Evolutionary conservation across 2,329 filamentous ascomycete genomes (phyloP), one percentile per base, ranked within the genome.

Genomic region (Aulographum hederae): DNA sequence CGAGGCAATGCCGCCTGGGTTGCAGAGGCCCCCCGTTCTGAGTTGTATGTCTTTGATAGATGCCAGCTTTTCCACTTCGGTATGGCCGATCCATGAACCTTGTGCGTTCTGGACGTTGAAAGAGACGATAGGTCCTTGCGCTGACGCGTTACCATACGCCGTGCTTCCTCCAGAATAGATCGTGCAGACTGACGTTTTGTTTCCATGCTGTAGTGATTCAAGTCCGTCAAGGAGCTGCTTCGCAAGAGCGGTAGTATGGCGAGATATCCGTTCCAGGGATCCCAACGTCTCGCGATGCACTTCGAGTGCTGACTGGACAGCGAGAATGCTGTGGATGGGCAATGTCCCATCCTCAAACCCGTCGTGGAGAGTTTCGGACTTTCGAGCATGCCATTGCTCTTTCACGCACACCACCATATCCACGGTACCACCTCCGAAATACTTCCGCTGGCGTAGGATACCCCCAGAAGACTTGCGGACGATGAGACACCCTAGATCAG

Each of bases 361-460:
- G 37, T 85, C 78, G 46, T 95, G 86, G 3, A 92, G 56, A 18
- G 67, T 68, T 5, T 65, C 60, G n/a, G 45, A 38, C 48, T 92
- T 94, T 25, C 68, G 65, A 1, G 73, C 77, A 57, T 94, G 81
- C 80, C 85, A 94, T 39, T 75, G 66, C 44, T 82, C 73, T 39
- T 71, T 76, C n/a, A 72, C 48, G 38, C 73, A 77, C 1, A 82
- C 64, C 0, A 94, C 82, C 65, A 86, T 78, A 43, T 93, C 84
- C 1, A 94, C 86, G 1, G 86, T 95, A 3, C 89, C 89, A 5
- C 86, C 89, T 4, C 86, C 86, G 53, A 98, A 98, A 45, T 91
- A 98, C 38, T 60, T 73, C 37, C 82, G 69, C 26, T 61, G 59
- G 19, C 67, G 58, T 29, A 93, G 73, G 3, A 76, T 47, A 25